phyloP scores from a whole-genome alignment of 1,284 basidiomycete species.

The Calocybe gambosa region DNA sequence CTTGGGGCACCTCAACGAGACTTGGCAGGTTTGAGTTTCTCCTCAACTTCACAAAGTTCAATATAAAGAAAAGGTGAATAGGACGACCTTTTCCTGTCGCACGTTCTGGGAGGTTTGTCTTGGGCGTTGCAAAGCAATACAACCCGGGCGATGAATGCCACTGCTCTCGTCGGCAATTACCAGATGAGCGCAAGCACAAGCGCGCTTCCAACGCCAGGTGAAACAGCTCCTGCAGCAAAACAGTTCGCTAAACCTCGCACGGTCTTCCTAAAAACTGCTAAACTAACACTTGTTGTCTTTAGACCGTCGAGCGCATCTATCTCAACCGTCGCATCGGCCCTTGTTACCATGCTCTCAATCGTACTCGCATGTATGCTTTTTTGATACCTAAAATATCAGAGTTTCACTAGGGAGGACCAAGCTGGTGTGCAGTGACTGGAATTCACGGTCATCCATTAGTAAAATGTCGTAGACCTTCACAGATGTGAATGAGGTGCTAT shows the following conservation, averaged over 20 bases:
- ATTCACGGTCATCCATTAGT: too few species aligned
- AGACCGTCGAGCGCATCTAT: conserved; percentile 7
- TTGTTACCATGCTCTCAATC: conserved; percentile 6
- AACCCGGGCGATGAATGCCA: conserved; percentile 46
- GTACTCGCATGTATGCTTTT: conserved; percentile 5
- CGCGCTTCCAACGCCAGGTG: conserved; percentile 1
- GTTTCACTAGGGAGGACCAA: too few species aligned
- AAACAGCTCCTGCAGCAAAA: background rate
- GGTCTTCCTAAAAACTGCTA: background rate
- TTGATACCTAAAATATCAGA: conserved; percentile 2
- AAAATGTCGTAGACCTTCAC: too few species aligned
- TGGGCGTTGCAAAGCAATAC: conserved; percentile 66
- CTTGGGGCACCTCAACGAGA: conserved; percentile 69
- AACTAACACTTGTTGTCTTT: background rate
- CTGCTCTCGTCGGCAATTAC: conserved; percentile 36
- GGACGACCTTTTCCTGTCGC: conserved; percentile 58
- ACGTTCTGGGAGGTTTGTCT: conserved; percentile 67
- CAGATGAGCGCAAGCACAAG: conserved; percentile 1
- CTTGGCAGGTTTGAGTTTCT: conserved; percentile 42
- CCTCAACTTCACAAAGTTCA: background rate
- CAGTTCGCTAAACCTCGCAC: conserved; percentile 3
- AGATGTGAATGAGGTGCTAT: too few species aligned
- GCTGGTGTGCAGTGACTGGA: too few species aligned
- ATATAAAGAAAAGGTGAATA: conserved; percentile 21
- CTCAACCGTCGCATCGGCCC: background rate